Evolutionary conservation across 805 yeast genomes (phyloP), one percentile per base, ranked within the genome.

Genomic region (Cyberlindnera petersonii): DNA sequence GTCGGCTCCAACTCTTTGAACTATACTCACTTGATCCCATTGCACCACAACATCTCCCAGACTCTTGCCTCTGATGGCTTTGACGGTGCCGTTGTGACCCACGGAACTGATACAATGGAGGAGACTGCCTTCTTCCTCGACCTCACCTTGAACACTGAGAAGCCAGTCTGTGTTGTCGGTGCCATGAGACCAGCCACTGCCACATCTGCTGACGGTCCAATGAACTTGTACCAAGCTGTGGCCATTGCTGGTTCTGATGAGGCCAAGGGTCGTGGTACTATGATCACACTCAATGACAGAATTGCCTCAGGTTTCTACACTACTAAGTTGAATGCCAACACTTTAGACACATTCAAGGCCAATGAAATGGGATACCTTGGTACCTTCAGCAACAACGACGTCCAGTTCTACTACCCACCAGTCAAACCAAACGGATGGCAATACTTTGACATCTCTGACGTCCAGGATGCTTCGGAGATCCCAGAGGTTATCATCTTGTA

Each of bases 101-200:
- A 79, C 55, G 86, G 86, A n/a, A 79, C 86, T 7, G 86, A 79
- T 50, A 75, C 84, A 2, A 66, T 77, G 64, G 79, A 80, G 36
- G 86, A 79, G 54, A 78, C 86, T 7, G 76, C 83, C 0, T 78
- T 79, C 53, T 79, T 79, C 55, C 59, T 79, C 26, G 82, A 78
- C 44, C 60, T 72, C 37, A 68, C 76, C 9, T 50, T 72, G 24
- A 54, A 62, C 26, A 34, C 55, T n/a, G 52, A 49, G 32, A 54
- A 54, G 36, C 58, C 58, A 26, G 62, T 72, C 29, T 74, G 40
- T 56, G 43, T 51, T 7, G 56, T 31, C 42, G 87, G 87, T 6
- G 75, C 82, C 5, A 80, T 80, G 87, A 69, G 86, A 57, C 87
- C 87, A 1, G 72, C 82, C 8, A 77, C 84, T 9, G 79, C 83